Evolutionary conservation across 2,329 filamentous ascomycete species (phyloP), one percentile per base, ranked within the genome.

Genomic region (Hypoxylon sp.): DNA sequence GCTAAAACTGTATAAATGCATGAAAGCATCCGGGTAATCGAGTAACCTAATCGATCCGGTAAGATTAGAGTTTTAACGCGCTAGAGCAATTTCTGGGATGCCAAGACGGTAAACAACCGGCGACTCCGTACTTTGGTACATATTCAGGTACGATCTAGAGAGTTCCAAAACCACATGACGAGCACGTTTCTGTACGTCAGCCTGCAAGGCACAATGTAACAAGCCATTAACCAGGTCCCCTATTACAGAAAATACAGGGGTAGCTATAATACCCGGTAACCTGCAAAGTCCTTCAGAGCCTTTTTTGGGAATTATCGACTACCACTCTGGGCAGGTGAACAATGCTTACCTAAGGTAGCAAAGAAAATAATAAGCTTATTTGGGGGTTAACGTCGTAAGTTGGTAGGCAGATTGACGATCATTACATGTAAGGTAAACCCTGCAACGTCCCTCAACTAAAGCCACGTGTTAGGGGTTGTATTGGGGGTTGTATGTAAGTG

Each of bases 201-300:
- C 58, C 58, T 66, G 54, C 22, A 22, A 66, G 51, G 46, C 24
- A 59, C 63, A 59, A 69, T 63, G 63, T 69, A 66, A 69, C 67
- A 14, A 66, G 46, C 59, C 57, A 69, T 58, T 24, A 11, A 58
- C 67, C 63, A 31, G 63, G 67, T 17, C 50, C 35, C 26, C 35
- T 42, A 57, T 37, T 17, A 24, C 56, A 68, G 64, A 13, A 50
- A 8, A 14, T 11, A 6, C 62, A 65, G 57, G 66, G 62, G 58
- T 52, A 60, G 56, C 46, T 31, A 33, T 31, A n/a, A 33, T 53
- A 44, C 24, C 51, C 39, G 26, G 63, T 14, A 29, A 50, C 48
- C 17, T 31, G 48, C 24, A 55, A 60, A 62, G 54, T 37, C 61
- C 44, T 26, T 50, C 39, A 13, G 24, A 17, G 19, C 46, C 31